Evolutionary conservation across 169 alveolate species (phyloP).

Genomic region (Ichthyophthirius multifiliis): DNA sequence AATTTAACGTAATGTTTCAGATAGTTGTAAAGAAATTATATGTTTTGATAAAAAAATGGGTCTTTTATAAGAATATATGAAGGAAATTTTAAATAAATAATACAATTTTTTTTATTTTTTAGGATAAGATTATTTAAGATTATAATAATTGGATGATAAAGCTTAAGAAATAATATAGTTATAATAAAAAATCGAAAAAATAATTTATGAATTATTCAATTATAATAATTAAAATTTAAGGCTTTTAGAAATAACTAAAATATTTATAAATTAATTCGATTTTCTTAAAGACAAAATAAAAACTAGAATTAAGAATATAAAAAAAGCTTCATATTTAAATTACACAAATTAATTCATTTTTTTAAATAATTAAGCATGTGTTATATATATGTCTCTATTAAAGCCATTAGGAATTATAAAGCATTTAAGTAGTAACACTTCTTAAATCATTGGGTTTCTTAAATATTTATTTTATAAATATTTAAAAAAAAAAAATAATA

Average conservation of each 20-base stretch:
- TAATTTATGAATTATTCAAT: background rate
- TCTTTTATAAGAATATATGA: background rate
- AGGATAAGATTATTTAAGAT: background rate
- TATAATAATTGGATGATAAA: background rate
- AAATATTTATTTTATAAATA: background rate
- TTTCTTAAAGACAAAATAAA: constrained; percentile 2
- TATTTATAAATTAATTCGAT: background rate
- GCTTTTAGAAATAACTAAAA: background rate
- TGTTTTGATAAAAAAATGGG: background rate
- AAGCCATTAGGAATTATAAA: background rate
- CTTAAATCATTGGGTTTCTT: background rate
- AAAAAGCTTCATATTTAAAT: background rate
- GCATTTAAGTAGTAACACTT: background rate
- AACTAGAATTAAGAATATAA: background rate
- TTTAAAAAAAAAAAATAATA: background rate
- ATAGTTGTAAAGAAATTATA: background rate
- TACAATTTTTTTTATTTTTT: background rate
- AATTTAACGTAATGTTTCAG: background rate
- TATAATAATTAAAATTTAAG: background rate
- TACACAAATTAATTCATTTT: background rate
- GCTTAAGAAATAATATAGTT: background rate
- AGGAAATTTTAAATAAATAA: background rate
- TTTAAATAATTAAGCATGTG: background rate
- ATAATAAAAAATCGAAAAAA: background rate
- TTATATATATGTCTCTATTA: background rate